Evolutionary conservation across 106 monocot species (phyloP).

Genomic region (Triglochin maritima): DNA sequence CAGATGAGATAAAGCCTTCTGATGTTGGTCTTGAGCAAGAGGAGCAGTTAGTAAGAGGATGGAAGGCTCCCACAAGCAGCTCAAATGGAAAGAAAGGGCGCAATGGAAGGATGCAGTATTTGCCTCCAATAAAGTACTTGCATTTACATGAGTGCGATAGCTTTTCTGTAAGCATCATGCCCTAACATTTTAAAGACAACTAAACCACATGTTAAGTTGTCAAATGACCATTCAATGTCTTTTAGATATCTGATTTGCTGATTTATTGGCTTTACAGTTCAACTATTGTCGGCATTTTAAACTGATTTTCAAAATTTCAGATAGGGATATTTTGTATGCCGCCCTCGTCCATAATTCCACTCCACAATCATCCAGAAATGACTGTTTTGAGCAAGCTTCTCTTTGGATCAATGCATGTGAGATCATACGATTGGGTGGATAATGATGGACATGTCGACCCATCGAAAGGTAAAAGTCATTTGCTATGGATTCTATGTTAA

Average conservation of each 20-base stretch:
- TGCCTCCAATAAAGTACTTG: slow-evolving; percentile 16
- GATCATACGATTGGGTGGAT: slow-evolving; percentile 76
- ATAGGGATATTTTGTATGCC: slow-evolving; percentile 93
- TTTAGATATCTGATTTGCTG: no score
- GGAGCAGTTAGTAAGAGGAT: slow-evolving; percentile 11
- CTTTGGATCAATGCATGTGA: slow-evolving; percentile 60
- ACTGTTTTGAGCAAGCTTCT: slow-evolving; percentile 84
- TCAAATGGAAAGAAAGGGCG: slow-evolving; percentile 11
- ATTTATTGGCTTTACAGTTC: no score
- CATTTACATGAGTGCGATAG: slow-evolving; percentile 34
- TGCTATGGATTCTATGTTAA: not conserved
- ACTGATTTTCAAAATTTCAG: slow-evolving; percentile 17
- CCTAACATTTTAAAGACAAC: not conserved
- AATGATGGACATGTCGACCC: slow-evolving; percentile 15
- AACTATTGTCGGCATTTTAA: no score
- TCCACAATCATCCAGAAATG: slow-evolving; percentile 94
- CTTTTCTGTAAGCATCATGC: slow-evolving; percentile 46
- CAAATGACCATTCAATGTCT: no score
- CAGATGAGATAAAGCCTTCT: slow-evolving; percentile 15
- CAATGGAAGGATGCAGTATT: slow-evolving; percentile 6
- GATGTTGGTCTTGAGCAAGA: slow-evolving; percentile 18
- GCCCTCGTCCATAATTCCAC: slow-evolving; percentile 65
- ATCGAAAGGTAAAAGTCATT: slow-evolving; percentile 24
- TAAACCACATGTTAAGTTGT: not conserved
- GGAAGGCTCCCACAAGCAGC: not conserved